Evolutionary conservation across 1,284 basidiomycete species (phyloP).

Genomic region (Somion occarium): DNA sequence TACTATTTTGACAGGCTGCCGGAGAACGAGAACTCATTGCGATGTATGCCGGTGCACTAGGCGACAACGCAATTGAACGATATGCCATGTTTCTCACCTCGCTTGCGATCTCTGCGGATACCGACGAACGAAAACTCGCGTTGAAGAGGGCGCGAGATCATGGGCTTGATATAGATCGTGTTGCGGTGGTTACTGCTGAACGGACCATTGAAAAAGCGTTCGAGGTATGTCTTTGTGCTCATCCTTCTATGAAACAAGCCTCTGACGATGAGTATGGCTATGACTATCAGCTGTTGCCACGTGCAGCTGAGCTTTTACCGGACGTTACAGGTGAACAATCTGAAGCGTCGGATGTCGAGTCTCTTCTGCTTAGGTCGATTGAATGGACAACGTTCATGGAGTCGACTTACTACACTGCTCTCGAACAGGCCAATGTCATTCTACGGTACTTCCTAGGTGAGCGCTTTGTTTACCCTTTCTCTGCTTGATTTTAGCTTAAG

Average conservation of each 20-base stretch:
- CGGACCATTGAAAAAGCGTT: conserved; percentile 74
- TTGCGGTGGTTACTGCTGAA: conserved; percentile 81
- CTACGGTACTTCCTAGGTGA: conserved; percentile 72
- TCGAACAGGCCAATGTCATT: conserved; percentile 83
- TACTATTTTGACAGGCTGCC: conserved; percentile 44
- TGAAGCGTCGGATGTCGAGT: conserved; percentile 52
- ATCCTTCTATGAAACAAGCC: neutral
- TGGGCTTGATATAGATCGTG: conserved; percentile 76
- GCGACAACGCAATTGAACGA: conserved; percentile 88
- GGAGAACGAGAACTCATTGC: conserved; percentile 86
- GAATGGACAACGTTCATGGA: conserved; percentile 90
- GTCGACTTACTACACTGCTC: conserved; percentile 70
- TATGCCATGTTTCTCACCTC: conserved; percentile 91
- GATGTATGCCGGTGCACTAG: conserved; percentile 88
- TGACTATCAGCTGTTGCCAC: conserved; percentile 43
- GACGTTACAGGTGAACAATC: conserved; percentile 49
- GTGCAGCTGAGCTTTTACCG: conserved; percentile 56
- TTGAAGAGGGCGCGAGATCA: conserved; percentile 80
- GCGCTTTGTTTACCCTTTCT: conserved; percentile 51
- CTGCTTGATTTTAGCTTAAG: neutral
- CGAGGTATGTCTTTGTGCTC: conserved; percentile 38
- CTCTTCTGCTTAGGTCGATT: conserved; percentile 77
- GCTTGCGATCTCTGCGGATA: conserved; percentile 67
- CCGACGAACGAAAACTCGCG: conserved; percentile 67
- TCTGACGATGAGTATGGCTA: conserved; percentile 2